These are phyloP conservation scores for Calonectria honghensis DNA, from an alignment of 2,329 filamentous ascomycete species.

Conservation along the genomic window DNA sequence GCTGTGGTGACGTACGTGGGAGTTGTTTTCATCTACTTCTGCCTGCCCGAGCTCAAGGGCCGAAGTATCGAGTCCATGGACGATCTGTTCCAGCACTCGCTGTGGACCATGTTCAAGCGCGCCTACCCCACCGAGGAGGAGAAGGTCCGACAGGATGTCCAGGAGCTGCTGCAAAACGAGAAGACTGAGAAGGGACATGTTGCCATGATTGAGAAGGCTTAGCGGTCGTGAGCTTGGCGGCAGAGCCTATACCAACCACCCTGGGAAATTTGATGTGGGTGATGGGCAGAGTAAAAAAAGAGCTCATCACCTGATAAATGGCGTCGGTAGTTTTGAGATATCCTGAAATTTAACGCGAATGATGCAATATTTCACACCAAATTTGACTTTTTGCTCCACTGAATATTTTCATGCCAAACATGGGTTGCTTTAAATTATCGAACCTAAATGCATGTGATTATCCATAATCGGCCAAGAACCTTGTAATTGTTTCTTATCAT, in stretches of 20 bases:
- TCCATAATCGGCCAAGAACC: background rate
- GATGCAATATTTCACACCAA: background rate
- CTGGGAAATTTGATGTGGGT: slow-evolving; percentile 4
- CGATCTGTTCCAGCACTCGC: slow-evolving; percentile 35
- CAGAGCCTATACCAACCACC: background rate
- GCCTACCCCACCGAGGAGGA: slow-evolving; percentile 36
- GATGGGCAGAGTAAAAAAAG: too few species aligned
- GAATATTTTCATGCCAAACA: background rate
- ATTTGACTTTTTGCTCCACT: background rate
- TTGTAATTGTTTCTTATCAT: background rate
- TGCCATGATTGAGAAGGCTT: slow-evolving; percentile 17
- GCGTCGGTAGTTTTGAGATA: slow-evolving; percentile 3
- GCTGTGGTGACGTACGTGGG: slow-evolving; percentile 34
- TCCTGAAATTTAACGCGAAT: background rate
- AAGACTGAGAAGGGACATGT: slow-evolving; percentile 23
- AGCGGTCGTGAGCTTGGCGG: background rate
- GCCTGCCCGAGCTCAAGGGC: slow-evolving; percentile 36
- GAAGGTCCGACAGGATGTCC: slow-evolving; percentile 37
- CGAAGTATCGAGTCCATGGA: slow-evolving; percentile 38
- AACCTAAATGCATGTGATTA: background rate
- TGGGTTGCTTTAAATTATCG: background rate
- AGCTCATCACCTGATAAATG: background rate
- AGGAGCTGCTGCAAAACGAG: slow-evolving; percentile 17
- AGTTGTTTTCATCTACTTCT: slow-evolving; percentile 36
- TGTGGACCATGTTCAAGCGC: slow-evolving; percentile 39